Base-by-base conservation (phyloP, 225 moss, liverwort and hornwort genomes). In the Takakia lepidozioides region DNA sequence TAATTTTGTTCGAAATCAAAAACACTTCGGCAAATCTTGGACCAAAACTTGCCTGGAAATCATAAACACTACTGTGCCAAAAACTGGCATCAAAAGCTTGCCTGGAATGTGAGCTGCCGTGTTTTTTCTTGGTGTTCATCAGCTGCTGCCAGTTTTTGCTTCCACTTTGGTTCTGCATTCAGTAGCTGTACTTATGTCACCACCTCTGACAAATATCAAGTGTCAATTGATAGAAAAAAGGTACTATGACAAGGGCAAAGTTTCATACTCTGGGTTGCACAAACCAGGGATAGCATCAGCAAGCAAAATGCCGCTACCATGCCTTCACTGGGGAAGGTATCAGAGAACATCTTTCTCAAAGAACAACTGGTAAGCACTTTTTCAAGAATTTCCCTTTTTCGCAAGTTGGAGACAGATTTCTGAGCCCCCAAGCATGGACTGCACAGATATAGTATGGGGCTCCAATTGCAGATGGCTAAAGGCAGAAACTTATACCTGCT, bases 91-190 rank as follows among this genome's bases (percentile, higher is more conserved):
- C n/a, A n/a, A n/a, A 19, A 14, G 49, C 3, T 27, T 45, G 73
- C 93, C 86, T 73, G 93, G 11, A 75, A 63, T 29, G 88, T 85
- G 24, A 82, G 80, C 66, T 75, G 87, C 36, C 95, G 87, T 46
- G 84, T 89, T 67, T 48, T 80, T 43, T 90, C 95, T 35, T 84
- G 86, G 48, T 80, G 84, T 55, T 90, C 85, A 64, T 90, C 95
- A 30, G 90, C 95, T n/a, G 90, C 95, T 40, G 84, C 87, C 2
- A 90, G 69, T 66, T 95, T 95, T 50, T 87, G 86, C 67, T 90
- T 95, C 95, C 95, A 95, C 64, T 80, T 85, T 8, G 90, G 90
- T 71, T 95, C 95, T 90, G 81, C 69, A 19, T 3, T 23, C 1
- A 41, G 41, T 41, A 1, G 8, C 20, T 2, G n/a, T 41, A 1